Base-by-base conservation (phyloP, 1,284 basidiomycete species). In the Irpex lacteus region DNA sequence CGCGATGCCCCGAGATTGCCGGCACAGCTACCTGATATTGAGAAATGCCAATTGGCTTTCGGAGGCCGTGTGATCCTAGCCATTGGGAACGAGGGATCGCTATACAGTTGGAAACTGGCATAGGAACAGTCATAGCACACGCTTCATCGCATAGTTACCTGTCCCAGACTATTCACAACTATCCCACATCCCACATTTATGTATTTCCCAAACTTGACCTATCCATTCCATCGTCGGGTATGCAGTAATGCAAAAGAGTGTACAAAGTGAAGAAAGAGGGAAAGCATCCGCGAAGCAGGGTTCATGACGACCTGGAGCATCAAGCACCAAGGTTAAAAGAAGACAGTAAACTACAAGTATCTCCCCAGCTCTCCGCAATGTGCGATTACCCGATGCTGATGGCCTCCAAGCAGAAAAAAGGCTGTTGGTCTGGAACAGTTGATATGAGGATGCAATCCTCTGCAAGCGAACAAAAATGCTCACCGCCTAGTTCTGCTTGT, bases 81-180 rank as follows among this genome's bases (percentile, higher is more conserved):
- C 21, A 62, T 70, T 15, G 72, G 73, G 8, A 67, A 66, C 11
- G 66, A 63, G 11, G 69, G 72, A 4, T 70, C 68, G 26, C 38
- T 75, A 60, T 71, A 63, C 54, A 59, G 72, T 4, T 75, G 74
- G 74, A 67, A 63, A 34, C 62, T 71, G 11, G 54, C 54, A 9
- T 11, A 6, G 15, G 52, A 57, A 61, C 58, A 58, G 18, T 64
- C 21, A 34, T 26, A 21, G 49, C 13, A 34, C 21, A 58, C 50
- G 50, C 18, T 2, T 13, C n/a, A n/a, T 40, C 38, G 55, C 59
- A 36, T 44, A 6, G 40, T 44, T 44, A 44, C 40, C 40, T 26
- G 26, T 26, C 26, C 26, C 26, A 26, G 4, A 26, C 26, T 26
- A 4, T 26, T 3, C 26, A 26, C 26, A 26, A 26, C 4, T 26